Evolutionary conservation across 768 basidiomycete genomes (phyloP), one percentile per base, ranked within the genome.

Genomic region (Clitopilus hobsonii): DNA sequence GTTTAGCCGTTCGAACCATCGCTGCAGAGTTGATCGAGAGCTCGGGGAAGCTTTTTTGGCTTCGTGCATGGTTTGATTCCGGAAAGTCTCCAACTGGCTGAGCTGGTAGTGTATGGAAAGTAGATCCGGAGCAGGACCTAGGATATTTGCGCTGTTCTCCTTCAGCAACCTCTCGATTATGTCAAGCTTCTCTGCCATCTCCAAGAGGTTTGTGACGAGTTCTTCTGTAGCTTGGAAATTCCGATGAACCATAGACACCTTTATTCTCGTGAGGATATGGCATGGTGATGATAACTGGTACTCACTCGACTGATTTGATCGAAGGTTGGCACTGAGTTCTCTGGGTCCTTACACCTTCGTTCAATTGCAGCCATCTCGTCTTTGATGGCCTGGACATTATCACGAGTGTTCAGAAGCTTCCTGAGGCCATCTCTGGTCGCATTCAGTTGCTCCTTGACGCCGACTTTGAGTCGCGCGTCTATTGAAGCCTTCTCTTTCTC

Each of bases 401-500:
- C 79, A 30, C 89, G 77, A 16, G 92, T 91, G 54, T 84, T 76
- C 54, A 94, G 76, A 0, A 97, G 78, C 63, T 87, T 91, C 64
- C 87, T 80, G 54, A 96, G 79, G 1, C 94, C 95, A 51, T 94
- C 89, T 51, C 93, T 76, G 6, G 94, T 98, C 0, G 91, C 84
- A 62, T 93, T 88, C 18, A 99, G 78, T 67, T 98, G 96, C 56
- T 95, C 91, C 69, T 90, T 93, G 60, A 96, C 94, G 8, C 94
- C 92, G 54, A 81, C 88, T 65, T 94, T 89, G 48, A 98, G 83
- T 63, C 94, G 82, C 3, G 88, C 86, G 65, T 97, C 92, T 57
- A 98, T 90, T 7, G 93, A 91, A 0, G 93, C 86, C 71, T 97
- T 96, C 71, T 98, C 96, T 70, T 98, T 98, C 70, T 94, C 88